Conservation (phyloP, 805 yeast genomes). For the Candida ipomoeae region DNA sequence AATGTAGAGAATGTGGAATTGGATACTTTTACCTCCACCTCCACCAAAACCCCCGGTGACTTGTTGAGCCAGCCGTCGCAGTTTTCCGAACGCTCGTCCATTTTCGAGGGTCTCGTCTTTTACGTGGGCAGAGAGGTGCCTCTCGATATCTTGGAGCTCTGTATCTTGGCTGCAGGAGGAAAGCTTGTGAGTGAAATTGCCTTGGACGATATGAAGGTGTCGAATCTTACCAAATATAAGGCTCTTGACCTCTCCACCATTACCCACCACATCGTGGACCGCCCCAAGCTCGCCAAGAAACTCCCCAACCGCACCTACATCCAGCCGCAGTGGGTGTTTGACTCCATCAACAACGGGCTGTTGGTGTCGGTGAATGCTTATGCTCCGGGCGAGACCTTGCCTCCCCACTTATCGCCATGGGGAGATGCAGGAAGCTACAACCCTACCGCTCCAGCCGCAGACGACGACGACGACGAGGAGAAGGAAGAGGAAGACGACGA, state of each 20-base stretch:
- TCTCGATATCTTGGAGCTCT: conserved; percentile 82
- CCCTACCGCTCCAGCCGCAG: conserved; percentile 57
- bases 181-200: conserved; percentile 80
- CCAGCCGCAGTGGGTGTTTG: conserved; percentile 98
- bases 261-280: conserved; percentile 92
- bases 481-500: conserved; percentile 43
- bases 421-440: conserved; percentile 91
- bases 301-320: conserved; percentile 90
- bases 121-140: conserved; percentile 95
- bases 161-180: conserved; percentile 85
- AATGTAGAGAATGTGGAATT: conserved; percentile 31
- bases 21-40: conserved; percentile 67
- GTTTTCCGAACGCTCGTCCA: conserved; percentile 51
- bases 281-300: conserved; percentile 74
- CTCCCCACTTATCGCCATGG: conserved; percentile 99
- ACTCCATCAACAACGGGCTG: conserved; percentile 73
- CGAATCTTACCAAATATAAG: conserved; percentile 40
- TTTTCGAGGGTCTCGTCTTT: conserved; percentile 74
- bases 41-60: conserved; percentile 60
- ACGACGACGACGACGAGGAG: conserved; percentile 39
- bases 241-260: conserved; percentile 61
- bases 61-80: conserved; percentile 61
- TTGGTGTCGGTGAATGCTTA: conserved; percentile 75
- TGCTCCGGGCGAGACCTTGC: conserved; percentile 91
- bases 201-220: conserved; percentile 64